A percentile compares a stretch with the other conserved stretches of the same genome.
Conservation (phyloP, 2,329 filamentous ascomycete species). For the Aspergillus nomiae region DNA sequence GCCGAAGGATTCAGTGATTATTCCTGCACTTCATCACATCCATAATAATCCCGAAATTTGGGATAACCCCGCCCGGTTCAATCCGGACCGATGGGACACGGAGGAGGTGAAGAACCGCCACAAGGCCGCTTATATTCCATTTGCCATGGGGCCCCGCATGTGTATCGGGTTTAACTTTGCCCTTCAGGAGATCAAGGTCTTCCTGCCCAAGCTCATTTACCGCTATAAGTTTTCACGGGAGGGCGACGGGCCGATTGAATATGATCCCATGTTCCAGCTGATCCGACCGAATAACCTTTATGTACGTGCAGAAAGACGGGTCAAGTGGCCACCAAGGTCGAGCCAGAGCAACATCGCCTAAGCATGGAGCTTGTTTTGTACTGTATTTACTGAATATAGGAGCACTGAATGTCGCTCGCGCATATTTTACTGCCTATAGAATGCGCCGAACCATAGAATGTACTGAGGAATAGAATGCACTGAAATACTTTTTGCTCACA, state of each 20-base stretch:
- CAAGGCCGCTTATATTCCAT: conserved; percentile 58
- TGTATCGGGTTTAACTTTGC: conserved; percentile 69
- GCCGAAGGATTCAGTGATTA: conserved; percentile 54
- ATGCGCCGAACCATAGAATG: no score
- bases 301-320: conserved; percentile 15
- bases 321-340: conserved; percentile 24
- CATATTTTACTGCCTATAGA: no score
- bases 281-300: conserved; percentile 30
- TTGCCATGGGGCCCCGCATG: conserved; percentile 58
- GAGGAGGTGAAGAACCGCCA: conserved; percentile 56
- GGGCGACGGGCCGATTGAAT: conserved; percentile 48
- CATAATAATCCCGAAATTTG: conserved; percentile 57
- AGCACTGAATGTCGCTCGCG: no score
- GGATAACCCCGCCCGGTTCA: conserved; percentile 60
- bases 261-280: conserved; percentile 32
- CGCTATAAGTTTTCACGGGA: conserved; percentile 58
- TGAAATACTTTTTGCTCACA: no score
- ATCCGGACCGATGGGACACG: conserved; percentile 62
- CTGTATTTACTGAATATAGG: no score
- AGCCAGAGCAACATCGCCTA: no score
- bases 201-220: conserved; percentile 59
- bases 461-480: no score
- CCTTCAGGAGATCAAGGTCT: conserved; percentile 60
- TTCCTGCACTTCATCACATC: conserved; percentile 50
- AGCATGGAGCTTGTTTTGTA: no score